Conservation (phyloP, 177 flowering plant genomes). For the Telopea speciosissima region DNA sequence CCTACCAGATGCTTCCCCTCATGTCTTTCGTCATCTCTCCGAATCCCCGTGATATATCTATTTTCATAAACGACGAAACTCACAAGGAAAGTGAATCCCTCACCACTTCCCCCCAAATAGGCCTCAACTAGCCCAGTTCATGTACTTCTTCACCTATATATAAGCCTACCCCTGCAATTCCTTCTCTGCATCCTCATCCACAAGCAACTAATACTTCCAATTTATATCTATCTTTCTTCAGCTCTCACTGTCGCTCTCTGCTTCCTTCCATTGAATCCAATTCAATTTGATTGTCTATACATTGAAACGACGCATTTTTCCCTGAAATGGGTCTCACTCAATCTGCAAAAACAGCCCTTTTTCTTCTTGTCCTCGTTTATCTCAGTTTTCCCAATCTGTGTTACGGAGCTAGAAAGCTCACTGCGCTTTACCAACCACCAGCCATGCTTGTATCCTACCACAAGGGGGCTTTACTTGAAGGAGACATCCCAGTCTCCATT, state of each 20-base stretch:
- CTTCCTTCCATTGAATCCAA: background rate
- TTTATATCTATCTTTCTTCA: background rate
- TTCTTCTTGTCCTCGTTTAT: conserved; percentile 7
- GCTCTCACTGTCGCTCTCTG: background rate
- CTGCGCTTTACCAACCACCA: conserved; percentile 26
- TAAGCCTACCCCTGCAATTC: background rate
- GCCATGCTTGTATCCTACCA: conserved; percentile 31
- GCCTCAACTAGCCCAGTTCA: conserved; percentile 18
- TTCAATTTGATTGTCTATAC: background rate
- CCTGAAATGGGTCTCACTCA: conserved; percentile 21
- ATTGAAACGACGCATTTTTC: too few species aligned
- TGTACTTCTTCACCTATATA: conserved; percentile 24
- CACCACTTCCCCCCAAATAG: background rate
- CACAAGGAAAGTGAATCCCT: background rate
- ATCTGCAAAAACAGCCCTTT: background rate
- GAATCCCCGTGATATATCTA: conserved; percentile 24
- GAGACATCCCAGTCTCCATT: conserved; percentile 27
- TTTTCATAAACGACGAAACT: conserved; percentile 5
- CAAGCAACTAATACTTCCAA: background rate
- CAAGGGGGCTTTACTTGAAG: conserved; percentile 35
- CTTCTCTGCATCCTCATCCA: background rate
- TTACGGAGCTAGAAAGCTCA: conserved; percentile 29
- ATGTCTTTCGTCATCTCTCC: background rate
- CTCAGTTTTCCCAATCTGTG: conserved; percentile 14
- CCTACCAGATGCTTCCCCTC: background rate